Base-by-base conservation (phyloP, 2,329 filamentous ascomycete genomes). In the Helminthosporium solani region DNA sequence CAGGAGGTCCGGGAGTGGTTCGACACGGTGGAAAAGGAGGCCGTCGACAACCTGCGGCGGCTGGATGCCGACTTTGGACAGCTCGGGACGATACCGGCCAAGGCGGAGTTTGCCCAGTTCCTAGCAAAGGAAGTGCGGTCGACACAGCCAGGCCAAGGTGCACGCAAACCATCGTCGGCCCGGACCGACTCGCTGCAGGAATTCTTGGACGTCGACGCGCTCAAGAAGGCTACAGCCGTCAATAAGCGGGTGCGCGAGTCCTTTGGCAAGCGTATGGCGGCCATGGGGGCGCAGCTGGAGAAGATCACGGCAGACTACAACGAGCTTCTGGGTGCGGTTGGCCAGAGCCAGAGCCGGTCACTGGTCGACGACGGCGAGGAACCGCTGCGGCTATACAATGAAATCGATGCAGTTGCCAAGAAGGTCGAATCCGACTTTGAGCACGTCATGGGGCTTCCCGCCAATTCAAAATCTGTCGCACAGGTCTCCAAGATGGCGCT, bases 361-460 rank as follows among this genome's bases (percentile, higher is more conserved):
- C 71, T 79, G 5, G 65, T 83, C 37, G 73, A 77, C 15, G 83
- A 83, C 48, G 75, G 75, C 33, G 78, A 82, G 39, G 87, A 91
- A 54, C 79, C 86, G 4, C 70, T 75, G 18, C 83, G 86, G 51
- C 75, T 96, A 6, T 76, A 94, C 40, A 81, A 90, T 50, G 94
- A 97, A 66, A 90, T 97, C 34, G 86, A 92, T 64, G 86, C 88
- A 0, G 78, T 97, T 44, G 85, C 85, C 41, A 90, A 84, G 60
- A 96, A 96, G 71, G 87, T 99, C 40, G 84, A 85, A 38, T 88
- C 86, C 5, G 94, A 97, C 69, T 88, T 90, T 63, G 86, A 90
- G 56, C 85, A 88, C 54, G 83, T 90, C 9, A 75, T 90, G 35
- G 78, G 80, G 5, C 85, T 90, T 52, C 75, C 82, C 1, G 82